Conservation (phyloP, 768 basidiomycete species). For the Leccinum imitatum region DNA sequence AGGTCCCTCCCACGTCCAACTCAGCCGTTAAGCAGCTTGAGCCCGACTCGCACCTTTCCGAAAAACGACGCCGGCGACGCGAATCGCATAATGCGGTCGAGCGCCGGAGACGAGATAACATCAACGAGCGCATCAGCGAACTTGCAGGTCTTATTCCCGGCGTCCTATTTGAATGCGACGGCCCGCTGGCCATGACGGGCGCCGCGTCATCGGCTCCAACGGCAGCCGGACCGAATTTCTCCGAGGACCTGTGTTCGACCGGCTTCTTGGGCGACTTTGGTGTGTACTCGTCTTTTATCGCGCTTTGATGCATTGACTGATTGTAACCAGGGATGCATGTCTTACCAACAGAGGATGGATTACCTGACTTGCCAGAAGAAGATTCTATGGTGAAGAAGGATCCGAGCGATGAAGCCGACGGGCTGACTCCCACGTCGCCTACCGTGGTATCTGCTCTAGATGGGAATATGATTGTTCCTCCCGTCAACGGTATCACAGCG, state of each 20-base stretch:
- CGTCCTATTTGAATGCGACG: conserved; percentile 67
- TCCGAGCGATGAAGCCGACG: conserved; percentile 31
- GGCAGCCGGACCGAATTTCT: conserved; percentile 10
- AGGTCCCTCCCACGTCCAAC: conserved; percentile 9
- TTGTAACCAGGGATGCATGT: conserved; percentile 23
- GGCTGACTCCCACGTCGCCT: conserved; percentile 20
- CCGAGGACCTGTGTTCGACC: conserved; percentile 24
- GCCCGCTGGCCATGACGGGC: conserved; percentile 21
- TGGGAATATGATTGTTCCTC: conserved; percentile 1
- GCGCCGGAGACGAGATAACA: conserved; percentile 82
- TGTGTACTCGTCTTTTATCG: conserved; percentile 5
- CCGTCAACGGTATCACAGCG: conserved; percentile 9
- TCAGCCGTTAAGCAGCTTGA: conserved; percentile 13
- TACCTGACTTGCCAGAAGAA: conserved; percentile 33
- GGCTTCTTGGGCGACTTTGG: conserved; percentile 24
- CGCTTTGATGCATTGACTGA: background rate
- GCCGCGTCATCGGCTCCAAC: conserved; percentile 12
- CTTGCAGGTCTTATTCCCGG: conserved; percentile 88
- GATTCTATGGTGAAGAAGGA: conserved; percentile 27
- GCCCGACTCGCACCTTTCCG: conserved; percentile 51
- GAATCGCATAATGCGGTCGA: conserved; percentile 95
- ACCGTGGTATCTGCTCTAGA: conserved; percentile 15
- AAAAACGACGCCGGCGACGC: conserved; percentile 77
- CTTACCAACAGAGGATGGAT: conserved; percentile 24
- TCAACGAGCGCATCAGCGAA: conserved; percentile 94